Evolutionary conservation across 108 stramenopile species (phyloP), one percentile per base, ranked within the genome.

Genomic region (Pseudonitzschia multistriata): DNA sequence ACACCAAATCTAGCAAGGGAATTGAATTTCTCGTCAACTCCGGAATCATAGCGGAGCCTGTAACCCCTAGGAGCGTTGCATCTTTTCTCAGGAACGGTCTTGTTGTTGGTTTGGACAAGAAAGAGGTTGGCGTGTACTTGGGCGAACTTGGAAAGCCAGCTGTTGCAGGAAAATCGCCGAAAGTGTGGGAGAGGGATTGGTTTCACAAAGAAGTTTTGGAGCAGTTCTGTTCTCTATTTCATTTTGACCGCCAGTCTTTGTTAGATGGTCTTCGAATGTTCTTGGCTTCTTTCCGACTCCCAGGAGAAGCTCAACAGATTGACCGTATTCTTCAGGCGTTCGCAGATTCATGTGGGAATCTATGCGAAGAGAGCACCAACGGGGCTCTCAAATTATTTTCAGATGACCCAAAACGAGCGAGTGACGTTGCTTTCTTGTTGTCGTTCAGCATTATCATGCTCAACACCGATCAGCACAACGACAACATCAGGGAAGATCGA

Each of bases 381-480:
- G 85, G 81, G n/a, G 64, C 72, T 21, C 66, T 87, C 29, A 83
- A 86, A 30, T 14, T 89, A 1, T 89, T 94, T 78, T 84, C 90
- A 2, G 68, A 80, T 3, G 85, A 94, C 59, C 89, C 94, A 17
- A 96, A 97, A 66, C 76, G 83, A 24, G 89, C 89, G 19, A 85
- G 83, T 67, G 97, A 98, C 77, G 90, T 96, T 28, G 96, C 96
- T 3, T 98, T 94, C 61, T 83, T 98, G 22, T 81, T 98, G 21
- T 87, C 88, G 6, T 98, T 96, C 70, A 95, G 93, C 77, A 96
- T 98, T 42, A 97, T 98, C 56, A 98, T 98, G 96, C 85, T 98
- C 29, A 98, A 98, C 77, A 98, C 98, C 19, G 98, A 98, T 85
- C 89, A 89, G 49, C 98, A 98, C 86, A 98, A 98, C 67, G 86